These are phyloP conservation scores for Didymosphaeria variabile DNA, from an alignment of 2,329 filamentous ascomycete species.

Conservation along the genomic window DNA sequence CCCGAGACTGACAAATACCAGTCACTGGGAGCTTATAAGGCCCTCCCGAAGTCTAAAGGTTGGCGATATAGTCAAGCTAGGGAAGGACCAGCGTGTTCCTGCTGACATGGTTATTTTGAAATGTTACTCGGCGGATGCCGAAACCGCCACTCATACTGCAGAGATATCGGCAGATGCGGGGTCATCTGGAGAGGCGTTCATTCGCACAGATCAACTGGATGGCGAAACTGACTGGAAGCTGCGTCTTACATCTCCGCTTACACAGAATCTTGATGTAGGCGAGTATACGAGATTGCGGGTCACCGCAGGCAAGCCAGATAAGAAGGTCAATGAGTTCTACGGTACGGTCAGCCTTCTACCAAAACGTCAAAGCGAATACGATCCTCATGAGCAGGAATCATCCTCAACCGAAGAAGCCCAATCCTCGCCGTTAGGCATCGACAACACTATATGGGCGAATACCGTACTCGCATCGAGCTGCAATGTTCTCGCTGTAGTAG, in stretches of 20 bases:
- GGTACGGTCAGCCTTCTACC: conserved; percentile 83
- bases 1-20: background rate
- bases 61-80: conserved; percentile 92
- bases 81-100: conserved; percentile 91
- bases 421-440: conserved; percentile 83
- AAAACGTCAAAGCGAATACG: conserved; percentile 59
- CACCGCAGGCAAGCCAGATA: conserved; percentile 88
- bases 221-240: conserved; percentile 99
- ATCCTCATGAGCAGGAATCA: conserved; percentile 48
- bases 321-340: conserved; percentile 91
- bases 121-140: conserved; percentile 64
- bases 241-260: conserved; percentile 83
- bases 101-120: conserved; percentile 94
- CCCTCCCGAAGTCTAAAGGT: conserved; percentile 90
- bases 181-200: conserved; percentile 87
- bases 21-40: conserved; percentile 74
- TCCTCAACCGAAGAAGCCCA: conserved; percentile 45
- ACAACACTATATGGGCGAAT: conserved; percentile 99
- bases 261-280: conserved; percentile 76
- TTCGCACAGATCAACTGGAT: conserved; percentile 95
- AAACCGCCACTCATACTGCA: background rate
- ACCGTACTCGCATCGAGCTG: conserved; percentile 95
- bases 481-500: conserved; percentile 84
- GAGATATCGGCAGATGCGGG: conserved; percentile 22
- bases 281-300: conserved; percentile 75